phyloP scores from a whole-genome alignment of 2,329 filamentous ascomycete species.

The Penicillium sclerotigenum region DNA sequence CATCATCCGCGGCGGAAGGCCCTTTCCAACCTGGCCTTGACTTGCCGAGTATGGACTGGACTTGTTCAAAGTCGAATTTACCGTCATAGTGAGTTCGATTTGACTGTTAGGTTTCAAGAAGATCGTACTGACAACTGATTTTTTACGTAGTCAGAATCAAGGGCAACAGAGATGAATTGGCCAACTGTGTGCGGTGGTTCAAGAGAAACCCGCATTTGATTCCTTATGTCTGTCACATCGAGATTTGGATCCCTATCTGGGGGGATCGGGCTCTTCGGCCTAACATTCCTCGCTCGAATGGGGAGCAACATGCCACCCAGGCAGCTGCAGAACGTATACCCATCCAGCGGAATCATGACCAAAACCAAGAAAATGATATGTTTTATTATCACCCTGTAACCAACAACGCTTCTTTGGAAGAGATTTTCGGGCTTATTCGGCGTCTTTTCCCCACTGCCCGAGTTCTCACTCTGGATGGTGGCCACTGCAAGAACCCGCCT shows the following conservation, averaged over 20 bases:
- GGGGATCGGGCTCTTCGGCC: conserved; percentile 54
- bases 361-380: conserved; percentile 1
- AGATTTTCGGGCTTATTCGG: conserved; percentile 64
- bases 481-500: conserved; percentile 71
- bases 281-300: conserved; percentile 17
- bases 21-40: conserved; percentile 63
- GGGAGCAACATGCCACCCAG: not conserved
- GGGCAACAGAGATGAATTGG: conserved; percentile 62
- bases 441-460: conserved; percentile 58
- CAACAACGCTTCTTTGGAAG: conserved; percentile 67
- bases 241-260: conserved; percentile 75
- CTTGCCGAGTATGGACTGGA: conserved; percentile 58
- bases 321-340: not conserved
- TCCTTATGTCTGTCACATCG: conserved; percentile 66
- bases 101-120: not conserved
- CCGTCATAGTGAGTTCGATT: conserved; percentile 53
- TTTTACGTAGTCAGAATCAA: conserved; percentile 64
- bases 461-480: conserved; percentile 71
- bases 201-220: conserved; percentile 57
- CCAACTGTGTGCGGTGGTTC: conserved; percentile 62
- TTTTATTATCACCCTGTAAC: conserved; percentile 35
- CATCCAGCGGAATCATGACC: not conserved
- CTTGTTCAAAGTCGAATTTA: conserved; percentile 71
- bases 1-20: conserved; percentile 66
- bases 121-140: not conserved